A percentile compares a stretch with the other conserved stretches of the same genome.
Conservation (phyloP, 2,329 filamentous ascomycete genomes). For the Sodiomyces alkalinus region DNA sequence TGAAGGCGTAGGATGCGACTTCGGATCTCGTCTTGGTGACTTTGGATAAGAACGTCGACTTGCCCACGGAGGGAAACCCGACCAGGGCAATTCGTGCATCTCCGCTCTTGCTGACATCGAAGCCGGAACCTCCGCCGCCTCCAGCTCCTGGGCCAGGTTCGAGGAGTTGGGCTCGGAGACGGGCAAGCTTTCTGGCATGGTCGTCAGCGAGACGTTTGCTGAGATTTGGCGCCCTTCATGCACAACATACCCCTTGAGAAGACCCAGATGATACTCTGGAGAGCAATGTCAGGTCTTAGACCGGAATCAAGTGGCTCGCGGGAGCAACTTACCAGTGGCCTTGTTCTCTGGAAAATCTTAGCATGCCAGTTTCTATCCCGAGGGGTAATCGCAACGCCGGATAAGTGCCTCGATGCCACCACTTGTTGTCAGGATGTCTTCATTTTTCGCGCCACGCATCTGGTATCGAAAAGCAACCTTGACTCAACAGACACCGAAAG, state of each 20-base stretch:
- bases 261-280: slow-evolving; percentile 90
- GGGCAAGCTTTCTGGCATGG: slow-evolving; percentile 68
- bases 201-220: background rate
- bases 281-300: slow-evolving; percentile 1
- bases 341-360: slow-evolving; percentile 65
- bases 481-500: no score
- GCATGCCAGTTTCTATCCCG: no score
- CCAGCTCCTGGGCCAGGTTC: slow-evolving; percentile 74
- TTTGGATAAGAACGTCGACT: slow-evolving; percentile 97
- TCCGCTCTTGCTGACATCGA: slow-evolving; percentile 89
- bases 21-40: slow-evolving; percentile 97
- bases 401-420: no score
- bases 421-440: no score
- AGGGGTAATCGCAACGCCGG: no score
- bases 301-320: no score
- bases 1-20: slow-evolving; percentile 93
- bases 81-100: slow-evolving; percentile 95
- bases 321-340: slow-evolving; percentile 64
- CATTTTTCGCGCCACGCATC: no score
- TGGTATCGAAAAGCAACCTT: no score
- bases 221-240: background rate
- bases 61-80: slow-evolving; percentile 96
- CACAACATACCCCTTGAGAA: slow-evolving; percentile 72
- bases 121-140: slow-evolving; percentile 66
- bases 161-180: slow-evolving; percentile 82